Conservation (phyloP, 1,284 basidiomycete species). For the Microbotryum scabiosae region DNA sequence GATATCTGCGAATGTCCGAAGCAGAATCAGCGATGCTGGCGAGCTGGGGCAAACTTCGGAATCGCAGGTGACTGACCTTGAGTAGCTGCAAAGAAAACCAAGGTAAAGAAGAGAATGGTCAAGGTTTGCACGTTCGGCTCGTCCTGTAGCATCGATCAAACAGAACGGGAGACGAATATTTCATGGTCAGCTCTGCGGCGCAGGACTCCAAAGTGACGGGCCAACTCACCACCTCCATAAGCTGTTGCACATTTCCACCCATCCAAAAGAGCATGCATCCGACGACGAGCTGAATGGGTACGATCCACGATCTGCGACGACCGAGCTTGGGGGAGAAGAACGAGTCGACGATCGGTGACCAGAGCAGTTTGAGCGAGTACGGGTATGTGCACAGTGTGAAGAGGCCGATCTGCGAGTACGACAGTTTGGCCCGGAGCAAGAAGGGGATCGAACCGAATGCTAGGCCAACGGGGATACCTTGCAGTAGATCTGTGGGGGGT, state of each 20-base stretch:
- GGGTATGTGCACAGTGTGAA: slow-evolving; percentile 94
- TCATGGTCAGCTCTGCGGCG: neutral
- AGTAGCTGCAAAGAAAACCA: slow-evolving; percentile 93
- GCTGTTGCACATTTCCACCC: slow-evolving; percentile 65
- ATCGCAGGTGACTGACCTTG: slow-evolving; percentile 56
- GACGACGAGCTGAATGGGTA: slow-evolving; percentile 89
- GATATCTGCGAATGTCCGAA: slow-evolving; percentile 56
- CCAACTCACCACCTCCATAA: slow-evolving; percentile 67
- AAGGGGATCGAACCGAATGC: slow-evolving; percentile 84
- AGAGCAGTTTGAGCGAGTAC: slow-evolving; percentile 92
- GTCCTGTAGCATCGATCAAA: slow-evolving; percentile 49
- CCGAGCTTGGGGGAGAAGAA: slow-evolving; percentile 73
- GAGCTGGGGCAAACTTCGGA: neutral
- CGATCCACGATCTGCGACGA: slow-evolving; percentile 95
- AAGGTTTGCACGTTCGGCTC: slow-evolving; percentile 69
- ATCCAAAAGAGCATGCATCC: slow-evolving; percentile 83
- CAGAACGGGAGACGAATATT: neutral
- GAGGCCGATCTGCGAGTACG: slow-evolving; percentile 90
- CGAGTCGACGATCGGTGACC: slow-evolving; percentile 97
- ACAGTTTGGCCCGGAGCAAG: slow-evolving; percentile 85
- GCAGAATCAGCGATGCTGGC: neutral
- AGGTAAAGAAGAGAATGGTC: slow-evolving; percentile 76
- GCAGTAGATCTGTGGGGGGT: slow-evolving; percentile 62
- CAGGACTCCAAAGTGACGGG: slow-evolving; percentile 1
- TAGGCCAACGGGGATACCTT: slow-evolving; percentile 83